Evolutionary conservation across 225 moss, liverwort and hornwort genomes (phyloP).

Genomic region (Antitrichia curtipendula): DNA sequence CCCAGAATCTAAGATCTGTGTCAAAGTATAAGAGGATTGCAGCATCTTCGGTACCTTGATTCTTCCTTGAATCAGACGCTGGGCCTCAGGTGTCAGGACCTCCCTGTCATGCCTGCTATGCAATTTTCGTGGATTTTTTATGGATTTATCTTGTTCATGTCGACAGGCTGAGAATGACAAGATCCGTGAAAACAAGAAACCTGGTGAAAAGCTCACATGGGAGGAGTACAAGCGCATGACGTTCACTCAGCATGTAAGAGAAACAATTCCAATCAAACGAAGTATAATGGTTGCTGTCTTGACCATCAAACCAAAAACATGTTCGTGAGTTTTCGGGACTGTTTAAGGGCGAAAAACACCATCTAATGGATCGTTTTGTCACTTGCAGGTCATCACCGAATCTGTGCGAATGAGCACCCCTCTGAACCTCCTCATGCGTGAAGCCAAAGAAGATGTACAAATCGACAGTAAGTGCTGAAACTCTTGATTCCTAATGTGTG

Average conservation of each 20-base stretch:
- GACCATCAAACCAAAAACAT: neutral
- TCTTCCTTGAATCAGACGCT: neutral
- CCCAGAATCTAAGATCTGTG: neutral
- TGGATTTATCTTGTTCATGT: neutral
- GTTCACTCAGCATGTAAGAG: conserved; percentile 26
- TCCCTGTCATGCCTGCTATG: neutral
- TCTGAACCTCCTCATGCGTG: conserved; percentile 20
- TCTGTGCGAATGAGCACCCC: conserved; percentile 19
- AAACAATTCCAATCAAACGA: neutral
- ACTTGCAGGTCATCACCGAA: conserved; percentile 19
- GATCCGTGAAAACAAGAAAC: conserved; percentile 5
- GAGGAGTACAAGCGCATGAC: conserved; percentile 30
- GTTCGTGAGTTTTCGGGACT: no score
- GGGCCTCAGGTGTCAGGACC: neutral
- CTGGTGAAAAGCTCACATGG: conserved; percentile 15
- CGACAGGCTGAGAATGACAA: conserved; percentile 19
- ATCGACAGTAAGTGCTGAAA: neutral
- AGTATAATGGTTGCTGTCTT: neutral
- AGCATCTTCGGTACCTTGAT: neutral
- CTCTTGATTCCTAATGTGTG: neutral
- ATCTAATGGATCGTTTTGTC: neutral
- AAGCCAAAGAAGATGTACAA: conserved; percentile 23
- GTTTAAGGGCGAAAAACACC: neutral
- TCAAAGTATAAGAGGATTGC: neutral
- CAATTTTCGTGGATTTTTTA: neutral